phyloP scores from a whole-genome alignment of 2,329 filamentous ascomycete genomes.

The Ophiognomonia clavigignenti-juglandacearum region DNA sequence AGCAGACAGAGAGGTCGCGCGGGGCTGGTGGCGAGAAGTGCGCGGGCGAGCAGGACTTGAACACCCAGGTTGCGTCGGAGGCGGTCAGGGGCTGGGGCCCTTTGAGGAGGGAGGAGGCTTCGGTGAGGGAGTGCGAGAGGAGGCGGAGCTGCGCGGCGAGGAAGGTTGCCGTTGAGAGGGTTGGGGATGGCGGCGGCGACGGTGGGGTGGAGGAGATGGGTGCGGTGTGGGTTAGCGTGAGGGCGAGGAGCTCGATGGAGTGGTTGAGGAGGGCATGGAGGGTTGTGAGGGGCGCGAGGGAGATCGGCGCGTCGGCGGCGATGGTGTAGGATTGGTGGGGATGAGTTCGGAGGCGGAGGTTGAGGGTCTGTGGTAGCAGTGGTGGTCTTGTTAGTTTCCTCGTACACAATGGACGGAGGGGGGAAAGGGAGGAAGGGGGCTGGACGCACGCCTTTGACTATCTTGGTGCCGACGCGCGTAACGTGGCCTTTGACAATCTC shows the following conservation, averaged over 20 bases:
- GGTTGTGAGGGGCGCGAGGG: slow-evolving; percentile 64
- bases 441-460: slow-evolving; percentile 77
- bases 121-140: slow-evolving; percentile 48
- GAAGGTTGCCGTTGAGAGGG: slow-evolving; percentile 35
- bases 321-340: slow-evolving; percentile 45
- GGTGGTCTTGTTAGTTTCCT: background rate
- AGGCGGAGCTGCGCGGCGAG: slow-evolving; percentile 52
- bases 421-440: slow-evolving; percentile 2
- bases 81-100: slow-evolving; percentile 39
- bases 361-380: slow-evolving; percentile 53
- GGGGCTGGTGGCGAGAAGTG: slow-evolving; percentile 43
- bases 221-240: slow-evolving; percentile 59
- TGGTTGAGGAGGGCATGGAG: slow-evolving; percentile 76
- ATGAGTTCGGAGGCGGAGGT: slow-evolving; percentile 70
- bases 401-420: background rate
- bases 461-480: slow-evolving; percentile 82
- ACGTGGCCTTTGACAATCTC: slow-evolving; percentile 91
- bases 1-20: slow-evolving; percentile 66
- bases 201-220: slow-evolving; percentile 44
- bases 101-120: slow-evolving; percentile 49
- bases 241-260: slow-evolving; percentile 75
- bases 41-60: slow-evolving; percentile 35
- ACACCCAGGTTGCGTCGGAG: slow-evolving; percentile 38
- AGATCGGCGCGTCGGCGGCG: slow-evolving; percentile 44
- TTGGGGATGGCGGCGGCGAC: slow-evolving; percentile 48